Conservation (phyloP, 2,329 filamentous ascomycete species). For the Colletotrichum sp. region DNA sequence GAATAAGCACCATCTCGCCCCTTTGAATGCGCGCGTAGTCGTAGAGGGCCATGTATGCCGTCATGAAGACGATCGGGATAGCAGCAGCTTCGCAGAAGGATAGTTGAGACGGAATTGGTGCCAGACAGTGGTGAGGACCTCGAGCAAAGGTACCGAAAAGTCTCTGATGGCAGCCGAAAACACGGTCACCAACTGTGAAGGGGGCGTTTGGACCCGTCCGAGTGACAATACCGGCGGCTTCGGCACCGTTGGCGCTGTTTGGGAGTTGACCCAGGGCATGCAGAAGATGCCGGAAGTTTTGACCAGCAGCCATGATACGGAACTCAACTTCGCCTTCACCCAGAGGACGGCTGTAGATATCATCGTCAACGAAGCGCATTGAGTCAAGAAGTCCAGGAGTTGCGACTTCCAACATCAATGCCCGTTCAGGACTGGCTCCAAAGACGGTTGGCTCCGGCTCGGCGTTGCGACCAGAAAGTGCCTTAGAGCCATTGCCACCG, state of each 20-base stretch:
- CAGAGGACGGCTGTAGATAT: background rate
- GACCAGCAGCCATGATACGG: slow-evolving; percentile 26
- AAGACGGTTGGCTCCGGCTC: background rate
- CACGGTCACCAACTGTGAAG: slow-evolving; percentile 34
- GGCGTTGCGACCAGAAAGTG: background rate
- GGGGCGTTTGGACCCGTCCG: slow-evolving; percentile 32
- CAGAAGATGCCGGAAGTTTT: slow-evolving; percentile 29
- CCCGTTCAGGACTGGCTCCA: background rate
- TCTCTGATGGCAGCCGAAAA: slow-evolving; percentile 21
- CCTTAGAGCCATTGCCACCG: background rate
- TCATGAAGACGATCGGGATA: slow-evolving; percentile 36
- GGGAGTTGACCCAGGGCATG: slow-evolving; percentile 18
- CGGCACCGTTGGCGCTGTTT: slow-evolving; percentile 25
- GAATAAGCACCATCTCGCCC: slow-evolving; percentile 29
- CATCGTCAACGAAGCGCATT: background rate
- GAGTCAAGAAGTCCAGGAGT: background rate
- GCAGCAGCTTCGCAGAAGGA: slow-evolving; percentile 36
- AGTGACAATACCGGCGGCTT: slow-evolving; percentile 37
- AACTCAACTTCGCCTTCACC: slow-evolving; percentile 26
- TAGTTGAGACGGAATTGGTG: slow-evolving; percentile 35
- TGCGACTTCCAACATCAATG: background rate
- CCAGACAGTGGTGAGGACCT: slow-evolving; percentile 16
- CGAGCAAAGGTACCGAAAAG: slow-evolving; percentile 24
- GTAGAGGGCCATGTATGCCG: slow-evolving; percentile 35
- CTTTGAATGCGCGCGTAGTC: slow-evolving; percentile 30